Conservation (phyloP, 495 filamentous ascomycete genomes). For the Aspergillus affinis region DNA sequence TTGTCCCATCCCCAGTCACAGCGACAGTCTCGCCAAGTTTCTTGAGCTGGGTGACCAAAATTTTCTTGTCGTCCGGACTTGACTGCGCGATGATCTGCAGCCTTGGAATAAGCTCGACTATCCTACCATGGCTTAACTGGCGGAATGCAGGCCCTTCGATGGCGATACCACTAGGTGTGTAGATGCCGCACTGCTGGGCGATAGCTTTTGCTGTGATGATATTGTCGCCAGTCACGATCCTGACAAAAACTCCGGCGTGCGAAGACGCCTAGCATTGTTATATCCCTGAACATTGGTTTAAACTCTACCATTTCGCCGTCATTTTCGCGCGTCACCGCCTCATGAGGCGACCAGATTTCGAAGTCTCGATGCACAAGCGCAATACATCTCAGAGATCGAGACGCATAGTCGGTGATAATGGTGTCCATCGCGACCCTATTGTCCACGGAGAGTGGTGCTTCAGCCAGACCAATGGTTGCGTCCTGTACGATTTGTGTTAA, state of each 20-base stretch:
- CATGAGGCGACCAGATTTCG: conserved; percentile 79
- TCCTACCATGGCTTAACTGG: conserved; percentile 62
- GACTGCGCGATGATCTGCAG: conserved; percentile 84
- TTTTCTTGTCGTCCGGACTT: conserved; percentile 80
- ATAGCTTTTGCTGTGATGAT: conserved; percentile 80
- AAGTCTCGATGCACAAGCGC: conserved; percentile 86
- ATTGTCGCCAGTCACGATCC: conserved; percentile 93
- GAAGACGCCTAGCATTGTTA: conserved; percentile 75
- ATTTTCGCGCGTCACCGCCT: conserved; percentile 62
- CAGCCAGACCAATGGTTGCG: conserved; percentile 59
- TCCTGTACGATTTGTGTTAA: conserved; percentile 70
- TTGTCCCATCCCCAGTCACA: conserved; percentile 93
- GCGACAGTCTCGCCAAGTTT: conserved; percentile 87
- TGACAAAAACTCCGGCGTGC: conserved; percentile 82
- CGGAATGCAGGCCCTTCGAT: conserved; percentile 84
- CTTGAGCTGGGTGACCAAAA: conserved; percentile 76
- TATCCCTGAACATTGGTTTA: conserved; percentile 73
- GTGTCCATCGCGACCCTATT: conserved; percentile 58
- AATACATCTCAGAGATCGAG: conserved; percentile 82
- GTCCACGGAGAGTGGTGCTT: conserved; percentile 55
- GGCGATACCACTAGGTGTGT: conserved; percentile 69
- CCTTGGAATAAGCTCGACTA: conserved; percentile 68
- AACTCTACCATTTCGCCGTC: conserved; percentile 72
- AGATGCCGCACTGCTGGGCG: conserved; percentile 80
- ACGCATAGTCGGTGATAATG: conserved; percentile 82